These are phyloP conservation scores for Globisporangium spinosum DNA, from an alignment of 352 stramenopile species.

Conservation along the genomic window DNA sequence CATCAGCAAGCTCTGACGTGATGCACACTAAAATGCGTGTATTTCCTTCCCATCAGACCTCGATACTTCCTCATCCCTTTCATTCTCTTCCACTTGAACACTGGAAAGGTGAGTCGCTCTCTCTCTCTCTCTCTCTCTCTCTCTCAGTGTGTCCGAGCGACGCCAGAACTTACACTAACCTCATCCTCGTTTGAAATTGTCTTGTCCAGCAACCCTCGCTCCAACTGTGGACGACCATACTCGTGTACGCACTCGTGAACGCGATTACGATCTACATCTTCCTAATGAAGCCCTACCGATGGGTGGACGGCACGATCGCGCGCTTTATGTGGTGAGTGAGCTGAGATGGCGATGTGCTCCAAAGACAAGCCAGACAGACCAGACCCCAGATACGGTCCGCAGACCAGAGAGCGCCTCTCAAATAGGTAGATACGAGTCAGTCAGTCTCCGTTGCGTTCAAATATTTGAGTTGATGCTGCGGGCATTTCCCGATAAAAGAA, in stretches of 20 bases:
- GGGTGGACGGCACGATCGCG: slow-evolving; percentile 72
- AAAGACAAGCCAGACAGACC: neutral
- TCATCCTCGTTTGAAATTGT: neutral
- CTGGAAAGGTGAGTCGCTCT: slow-evolving; percentile 44
- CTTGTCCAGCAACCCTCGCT: slow-evolving; percentile 47
- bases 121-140: neutral
- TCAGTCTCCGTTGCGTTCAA: neutral
- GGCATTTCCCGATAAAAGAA: neutral
- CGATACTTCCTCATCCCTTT: slow-evolving; percentile 84
- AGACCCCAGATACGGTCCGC: neutral
- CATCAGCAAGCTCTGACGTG: slow-evolving; percentile 7
- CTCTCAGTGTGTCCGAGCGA: neutral
- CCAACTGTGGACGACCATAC: slow-evolving; percentile 35
- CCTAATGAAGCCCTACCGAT: slow-evolving; percentile 61
- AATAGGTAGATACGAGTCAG: neutral
- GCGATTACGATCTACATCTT: slow-evolving; percentile 69
- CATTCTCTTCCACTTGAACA: slow-evolving; percentile 75
- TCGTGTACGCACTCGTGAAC: slow-evolving; percentile 62
- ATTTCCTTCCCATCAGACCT: slow-evolving; percentile 35
- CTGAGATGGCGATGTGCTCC: neutral
- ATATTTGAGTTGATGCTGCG: neutral
- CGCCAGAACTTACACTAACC: neutral
- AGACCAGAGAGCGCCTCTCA: neutral
- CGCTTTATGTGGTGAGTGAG: slow-evolving; percentile 85
- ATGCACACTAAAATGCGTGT: neutral